Evolutionary conservation across 2,329 filamentous ascomycete genomes (phyloP).

Genomic region (Fusarium caatingaense): DNA sequence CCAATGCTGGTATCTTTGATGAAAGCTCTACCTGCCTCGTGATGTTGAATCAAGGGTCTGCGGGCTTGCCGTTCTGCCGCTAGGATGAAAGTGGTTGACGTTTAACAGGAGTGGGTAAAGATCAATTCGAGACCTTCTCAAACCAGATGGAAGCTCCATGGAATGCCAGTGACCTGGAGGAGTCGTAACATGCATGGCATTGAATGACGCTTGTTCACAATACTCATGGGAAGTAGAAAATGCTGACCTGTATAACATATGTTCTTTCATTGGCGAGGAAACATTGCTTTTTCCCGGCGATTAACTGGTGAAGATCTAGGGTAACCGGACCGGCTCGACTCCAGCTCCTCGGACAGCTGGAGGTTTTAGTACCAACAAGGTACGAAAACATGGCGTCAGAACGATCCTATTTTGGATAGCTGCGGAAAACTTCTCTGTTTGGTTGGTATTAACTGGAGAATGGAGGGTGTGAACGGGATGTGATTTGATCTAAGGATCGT

Average conservation of each 20-base stretch:
- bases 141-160: background rate
- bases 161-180: background rate
- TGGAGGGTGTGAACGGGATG: conserved; percentile 24
- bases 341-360: conserved; percentile 16
- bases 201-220: background rate
- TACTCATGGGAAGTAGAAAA: background rate
- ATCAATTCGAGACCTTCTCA: conserved; percentile 6
- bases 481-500: conserved; percentile 36
- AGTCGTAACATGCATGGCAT: background rate
- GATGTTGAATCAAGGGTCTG: conserved; percentile 21
- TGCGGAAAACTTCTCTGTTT: conserved; percentile 23
- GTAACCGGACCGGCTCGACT: conserved; percentile 33
- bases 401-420: conserved; percentile 22
- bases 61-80: conserved; percentile 8
- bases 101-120: background rate
- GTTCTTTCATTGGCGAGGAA: background rate
- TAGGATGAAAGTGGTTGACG: conserved; percentile 15
- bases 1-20: background rate
- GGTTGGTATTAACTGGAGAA: conserved; percentile 40
- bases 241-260: background rate
- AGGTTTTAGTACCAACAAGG: conserved; percentile 12
- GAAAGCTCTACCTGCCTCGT: conserved; percentile 9
- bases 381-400: conserved; percentile 42
- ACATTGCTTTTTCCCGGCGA: background rate
- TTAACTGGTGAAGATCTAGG: conserved; percentile 9